Percentiles rank a stretch among this genome's conserved stretches.
phyloP scores from a whole-genome alignment of 495 filamentous ascomycete species.

The Tuber magnatum region DNA sequence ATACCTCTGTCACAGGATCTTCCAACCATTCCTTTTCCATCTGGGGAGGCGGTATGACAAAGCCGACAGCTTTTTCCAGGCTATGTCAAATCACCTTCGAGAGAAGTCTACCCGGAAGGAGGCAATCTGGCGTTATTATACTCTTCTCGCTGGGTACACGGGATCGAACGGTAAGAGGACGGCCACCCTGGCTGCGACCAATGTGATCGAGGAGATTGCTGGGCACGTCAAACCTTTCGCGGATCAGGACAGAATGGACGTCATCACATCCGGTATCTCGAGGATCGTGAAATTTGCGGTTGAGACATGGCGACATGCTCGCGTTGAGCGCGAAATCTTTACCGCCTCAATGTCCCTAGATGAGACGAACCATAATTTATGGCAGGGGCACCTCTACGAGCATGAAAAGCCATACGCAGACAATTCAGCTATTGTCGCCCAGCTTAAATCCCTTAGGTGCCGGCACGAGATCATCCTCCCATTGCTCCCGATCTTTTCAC shows the following conservation, averaged over 20 bases:
- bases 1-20: conserved; percentile 56
- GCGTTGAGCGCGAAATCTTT: conserved; percentile 57
- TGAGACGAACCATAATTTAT: conserved; percentile 44
- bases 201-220: conserved; percentile 57
- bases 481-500: conserved; percentile 51
- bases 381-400: conserved; percentile 46
- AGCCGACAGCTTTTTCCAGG: conserved; percentile 56
- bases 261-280: conserved; percentile 49
- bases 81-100: conserved; percentile 56
- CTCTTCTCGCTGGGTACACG: conserved; percentile 58
- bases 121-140: conserved; percentile 59
- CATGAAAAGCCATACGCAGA: conserved; percentile 34
- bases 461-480: conserved; percentile 44
- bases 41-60: conserved; percentile 57
- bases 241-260: conserved; percentile 51
- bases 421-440: conserved; percentile 21
- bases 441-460: conserved; percentile 20
- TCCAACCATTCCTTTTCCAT: conserved; percentile 60
- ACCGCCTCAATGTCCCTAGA: conserved; percentile 50
- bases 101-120: conserved; percentile 57
- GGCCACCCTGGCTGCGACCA: conserved; percentile 54
- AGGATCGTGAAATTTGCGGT: conserved; percentile 58
- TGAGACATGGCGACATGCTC: conserved; percentile 59
- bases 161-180: conserved; percentile 56
- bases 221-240: conserved; percentile 54